Evolutionary conservation across 139 green algal genomes (phyloP), one percentile per base, ranked within the genome.

Genomic region (Nannochloris sp.): DNA sequence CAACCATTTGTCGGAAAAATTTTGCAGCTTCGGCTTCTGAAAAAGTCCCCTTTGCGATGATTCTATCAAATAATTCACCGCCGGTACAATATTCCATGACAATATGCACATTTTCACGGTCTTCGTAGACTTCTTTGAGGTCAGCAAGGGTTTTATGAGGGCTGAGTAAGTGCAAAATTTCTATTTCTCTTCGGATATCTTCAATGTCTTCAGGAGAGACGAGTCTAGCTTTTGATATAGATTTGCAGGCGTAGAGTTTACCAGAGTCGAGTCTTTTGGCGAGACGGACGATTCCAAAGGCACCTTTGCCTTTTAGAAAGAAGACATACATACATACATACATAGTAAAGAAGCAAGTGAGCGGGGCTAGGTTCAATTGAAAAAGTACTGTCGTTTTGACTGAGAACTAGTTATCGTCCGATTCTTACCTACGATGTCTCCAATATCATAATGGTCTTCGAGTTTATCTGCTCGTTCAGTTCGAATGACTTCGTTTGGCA

Each of bases 151-250:
- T 75, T 27, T 30, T n/a, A 44, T 75, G 68, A 4, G 58, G 58
- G 0, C 61, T 63, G 48, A 75, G 36, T 25, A 68, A 55, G 60
- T 75, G 60, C 3, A 75, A 55, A 19, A 75, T 69, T 34, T 75
- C 60, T 32, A 75, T 87, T 75, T 98, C 92, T 0, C 89, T 76
- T 68, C 83, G 61, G 38, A 98, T 88, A 63, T 98, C 93, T 36
- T 96, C 88, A 24, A 97, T 80, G 68, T 98, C 92, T 54, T 97
- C 89, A 19, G 74, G 39, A 36, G 27, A 84, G 36, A 75, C 72
- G 24, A 98, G 77, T 77, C 96, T 96, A 47, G 81, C 78, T 80
- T 99, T 99, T 46, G 78, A 81, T 70, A 99, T 98, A 36, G 83
- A 81, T 70, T 97, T 97, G 83, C 87, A 95, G 7, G 91, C 91